Evolutionary conservation across 495 filamentous ascomycete genomes (phyloP), one percentile per base, ranked within the genome.

Genomic region (Neurospora sp.): DNA sequence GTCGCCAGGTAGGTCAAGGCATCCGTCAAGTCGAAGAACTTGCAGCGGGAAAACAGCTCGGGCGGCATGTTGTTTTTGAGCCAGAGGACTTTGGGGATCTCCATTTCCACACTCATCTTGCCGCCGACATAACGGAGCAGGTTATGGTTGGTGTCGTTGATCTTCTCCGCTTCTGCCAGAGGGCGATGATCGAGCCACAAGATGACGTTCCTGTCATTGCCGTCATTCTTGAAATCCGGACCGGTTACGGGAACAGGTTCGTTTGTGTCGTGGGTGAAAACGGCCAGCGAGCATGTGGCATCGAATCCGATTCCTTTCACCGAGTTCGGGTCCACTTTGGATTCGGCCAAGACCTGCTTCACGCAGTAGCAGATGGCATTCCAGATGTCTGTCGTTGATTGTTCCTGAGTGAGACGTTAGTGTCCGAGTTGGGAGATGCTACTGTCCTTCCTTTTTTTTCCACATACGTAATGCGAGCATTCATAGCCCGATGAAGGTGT

Each of bases 41-140:
- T 97, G 88, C 94, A 97, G 71, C 91, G 89, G 69, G 89, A 89
- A 79, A 97, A 99, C 15, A 95, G 84, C 72, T 96, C 93, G 70
- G 90, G 85, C n/a, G 96, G 92, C 96, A 99, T 98, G 82, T 98
- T 86, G 79, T 96, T 96, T 86, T 98, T 98, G 76, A 99, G 84
- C 96, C 96, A 99, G 34, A 98, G 85, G 2, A 97, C 93, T 79
- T 99, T 99, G 34, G 96, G 96, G 36, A 98, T 94, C 80, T 99
- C 96, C 96, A 99, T 99, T 85, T 99, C 96, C 76, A 97, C 92
- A 77, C 92, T 96, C 96, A 99, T 98, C 77, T 89, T 94, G 45
- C 96, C 95, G 69, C 96, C 96, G 6, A 99, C 95, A 81, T 98
- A 99, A 70, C 92, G 90, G 42, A 99, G 88, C n/a, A 99, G 86